These are phyloP conservation scores for Emmonsia crescens DNA, from an alignment of 2,329 filamentous ascomycete genomes.

Conservation along the genomic window DNA sequence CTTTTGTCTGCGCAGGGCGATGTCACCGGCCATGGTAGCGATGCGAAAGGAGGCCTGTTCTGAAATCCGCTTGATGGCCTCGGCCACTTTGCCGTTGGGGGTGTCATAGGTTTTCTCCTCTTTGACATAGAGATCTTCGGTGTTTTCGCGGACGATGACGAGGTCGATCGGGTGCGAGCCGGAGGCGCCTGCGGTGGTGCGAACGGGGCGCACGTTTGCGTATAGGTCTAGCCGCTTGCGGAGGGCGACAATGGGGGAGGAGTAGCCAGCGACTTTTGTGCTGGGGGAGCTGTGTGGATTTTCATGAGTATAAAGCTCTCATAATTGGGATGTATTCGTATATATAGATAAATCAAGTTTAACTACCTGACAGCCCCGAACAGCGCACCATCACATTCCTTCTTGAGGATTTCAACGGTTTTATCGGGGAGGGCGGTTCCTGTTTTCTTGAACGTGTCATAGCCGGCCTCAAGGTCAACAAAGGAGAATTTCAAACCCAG, in stretches of 20 bases:
- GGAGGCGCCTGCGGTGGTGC: constrained; percentile 52
- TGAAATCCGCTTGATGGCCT: constrained; percentile 95
- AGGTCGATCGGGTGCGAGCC: constrained; percentile 66
- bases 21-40: constrained; percentile 85
- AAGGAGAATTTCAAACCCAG: constrained; percentile 89
- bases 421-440: constrained; percentile 79
- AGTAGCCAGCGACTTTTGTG: constrained; percentile 86
- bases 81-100: constrained; percentile 68
- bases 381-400: constrained; percentile 88
- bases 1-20: constrained; percentile 75
- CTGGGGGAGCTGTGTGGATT: constrained; percentile 60
- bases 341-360: background rate
- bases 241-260: constrained; percentile 88
- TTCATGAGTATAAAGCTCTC: constrained; percentile 1
- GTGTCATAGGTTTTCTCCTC: constrained; percentile 77
- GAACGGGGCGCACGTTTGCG: constrained; percentile 94
- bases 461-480: constrained; percentile 84
- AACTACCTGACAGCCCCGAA: constrained; percentile 77
- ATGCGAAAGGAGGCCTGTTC: constrained; percentile 77
- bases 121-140: constrained; percentile 96
- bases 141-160: constrained; percentile 98
- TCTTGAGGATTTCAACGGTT: constrained; percentile 79
- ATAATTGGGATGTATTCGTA: background rate
- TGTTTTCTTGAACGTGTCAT: constrained; percentile 83
- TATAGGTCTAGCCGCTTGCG: constrained; percentile 92